Evolutionary conservation across 23 red algal species (phyloP), one percentile per base, ranked within the genome.

Genomic region (Gracilaria domingensis): DNA sequence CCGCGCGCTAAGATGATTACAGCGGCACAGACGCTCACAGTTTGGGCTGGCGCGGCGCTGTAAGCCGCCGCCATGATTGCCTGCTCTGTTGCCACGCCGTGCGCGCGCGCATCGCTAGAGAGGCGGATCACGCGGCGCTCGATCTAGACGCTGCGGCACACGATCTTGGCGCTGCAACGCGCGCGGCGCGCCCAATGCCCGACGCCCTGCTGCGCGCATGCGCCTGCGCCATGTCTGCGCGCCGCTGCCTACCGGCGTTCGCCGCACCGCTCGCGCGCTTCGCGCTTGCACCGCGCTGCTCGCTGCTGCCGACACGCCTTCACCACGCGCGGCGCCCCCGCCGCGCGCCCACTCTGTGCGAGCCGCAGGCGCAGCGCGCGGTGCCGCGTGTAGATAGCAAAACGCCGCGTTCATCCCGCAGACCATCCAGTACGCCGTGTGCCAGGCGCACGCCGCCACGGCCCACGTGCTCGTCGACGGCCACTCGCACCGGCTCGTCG

Each of bases 391-490:
- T 81, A 20, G 80, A 93, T 54, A 51, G 12, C 3, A 36, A 66
- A 21, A 60, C 13, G 51, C 90, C 8, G 80, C 71, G 54, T 93
- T 66, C 57, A 33, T 93, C 20, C 90, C 90, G 17, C 90, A 93
- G 90, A 93, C 90, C 6, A 86, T 93, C 33, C 81, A 93, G 37
- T 56, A 77, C 34, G 90, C 90, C 17, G 50, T 93, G 4, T 51
- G 70, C 0, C 71, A 54, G 54, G 32, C 61, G 1, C 90, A 93
- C 34, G 30, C 49, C 20, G 74, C 81, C 4, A 66, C 79, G 1
- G 67, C 67, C 12, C 36, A 81, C n/a, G 36, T 39, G 14, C 59
- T 90, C 9, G n/a, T 64, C 80, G 67, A 38, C 23, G 74, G 74
- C 12, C 60, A 53, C 75, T 70, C 75, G 11, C 70, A 65, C 14